A percentile compares a stretch with the other conserved stretches of the same genome.
phyloP scores from a whole-genome alignment of 352 stramenopile genomes.

The Blastocystis sp. region DNA sequence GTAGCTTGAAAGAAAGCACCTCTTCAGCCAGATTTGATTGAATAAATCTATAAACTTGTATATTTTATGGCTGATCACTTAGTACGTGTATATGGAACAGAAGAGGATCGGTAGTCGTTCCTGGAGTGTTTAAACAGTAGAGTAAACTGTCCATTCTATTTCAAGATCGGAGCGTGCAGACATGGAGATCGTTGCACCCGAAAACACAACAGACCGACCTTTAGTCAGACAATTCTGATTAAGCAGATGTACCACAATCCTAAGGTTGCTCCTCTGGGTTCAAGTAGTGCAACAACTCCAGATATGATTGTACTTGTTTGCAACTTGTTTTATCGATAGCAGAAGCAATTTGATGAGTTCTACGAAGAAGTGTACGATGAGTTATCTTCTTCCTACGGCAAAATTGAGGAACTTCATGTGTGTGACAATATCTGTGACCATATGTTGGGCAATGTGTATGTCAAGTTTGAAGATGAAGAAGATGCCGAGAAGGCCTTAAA shows the following conservation, averaged over 20 bases:
- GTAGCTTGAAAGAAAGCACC: too few relatives aligned
- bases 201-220: conserved; percentile 95
- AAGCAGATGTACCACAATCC: conserved; percentile 97
- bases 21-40: background rate
- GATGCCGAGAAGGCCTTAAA: conserved; percentile 91
- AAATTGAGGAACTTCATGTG: conserved; percentile 95
- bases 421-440: conserved; percentile 99
- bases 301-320: conserved; percentile 53
- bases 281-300: background rate
- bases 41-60: background rate
- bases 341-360: conserved; percentile 84
- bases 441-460: conserved; percentile 99
- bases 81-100: conserved; percentile 62
- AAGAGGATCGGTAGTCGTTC: conserved; percentile 46
- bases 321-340: background rate
- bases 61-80: conserved; percentile 67
- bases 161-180: conserved; percentile 99
- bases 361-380: conserved; percentile 96
- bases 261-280: conserved; percentile 19
- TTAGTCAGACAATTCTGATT: conserved; percentile 95
- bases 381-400: conserved; percentile 91
- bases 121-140: conserved; percentile 47
- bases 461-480: conserved; percentile 97
- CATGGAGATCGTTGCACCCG: conserved; percentile 96
- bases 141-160: conserved; percentile 99